Evolutionary conservation across 164 flowering plant genomes (phyloP), one percentile per base, ranked within the genome.

Genomic region (Macadamia tetraphylla): DNA sequence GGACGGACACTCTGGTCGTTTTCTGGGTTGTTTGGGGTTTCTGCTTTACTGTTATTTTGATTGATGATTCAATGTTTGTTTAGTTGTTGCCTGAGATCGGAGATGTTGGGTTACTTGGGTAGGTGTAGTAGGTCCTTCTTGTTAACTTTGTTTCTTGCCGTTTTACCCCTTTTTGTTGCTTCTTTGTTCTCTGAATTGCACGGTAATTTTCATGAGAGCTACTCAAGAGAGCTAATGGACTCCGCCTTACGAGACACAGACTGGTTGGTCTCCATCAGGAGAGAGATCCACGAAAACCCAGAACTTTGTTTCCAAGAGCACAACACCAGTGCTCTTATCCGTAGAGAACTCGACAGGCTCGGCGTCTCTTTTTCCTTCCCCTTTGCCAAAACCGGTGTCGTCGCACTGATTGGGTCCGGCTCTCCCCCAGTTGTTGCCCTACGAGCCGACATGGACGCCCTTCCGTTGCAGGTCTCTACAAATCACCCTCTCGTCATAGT

Each of bases 371-470:
- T 85, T 69, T 18, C 74, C 2, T 83, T 77, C 84, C 96, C 96
- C 40, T 43, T 88, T 67, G 91, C 93, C 66, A 55, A 73, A 65
- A 90, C 96, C 7, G 98, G 98, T 12, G 40, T 88, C 17, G 96
- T 92, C 59, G 91, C 90, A 6, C 77, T 73, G 66, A 82, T 90
- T 53, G 94, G 94, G 30, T 73, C 89, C 23, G 94, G 96, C 31
- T 75, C 78, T 53, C 65, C 65, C 6, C 96, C 96, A 3, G 78
- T 88, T 61, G 91, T 92, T 12, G 94, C 96, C 59, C 85, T 92
- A 35, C 81, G 98, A 18, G 96, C 94, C 9, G 96, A 92, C 69
- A 92, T 92, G 91, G 98, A 92, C 66, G 98, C 94, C 30, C 85
- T 92, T 9, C 96, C 90, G n/a, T 14, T 92, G 79, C 92, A 88